Percentiles rank a stretch among this genome's conserved stretches.
Evolutionary conservation across 495 filamentous ascomycete species (phyloP).

Genomic region (Jackrogersella minutella): DNA sequence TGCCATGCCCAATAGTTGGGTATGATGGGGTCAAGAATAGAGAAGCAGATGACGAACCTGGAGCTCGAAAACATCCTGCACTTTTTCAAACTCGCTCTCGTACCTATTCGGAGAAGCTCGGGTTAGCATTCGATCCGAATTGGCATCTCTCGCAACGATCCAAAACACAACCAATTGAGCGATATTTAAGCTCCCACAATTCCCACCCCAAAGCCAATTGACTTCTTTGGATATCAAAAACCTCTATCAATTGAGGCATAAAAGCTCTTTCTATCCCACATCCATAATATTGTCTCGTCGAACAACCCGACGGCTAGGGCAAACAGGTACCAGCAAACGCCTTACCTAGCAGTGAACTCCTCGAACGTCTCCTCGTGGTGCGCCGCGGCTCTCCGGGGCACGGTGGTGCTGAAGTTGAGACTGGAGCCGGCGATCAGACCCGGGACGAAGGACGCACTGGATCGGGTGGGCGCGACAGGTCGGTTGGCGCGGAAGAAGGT

Average conservation of each 20-base stretch:
- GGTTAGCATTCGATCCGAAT: conserved; percentile 38
- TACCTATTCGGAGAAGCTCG: conserved; percentile 67
- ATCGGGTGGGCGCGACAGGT: conserved; percentile 65
- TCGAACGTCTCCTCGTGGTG: conserved; percentile 94
- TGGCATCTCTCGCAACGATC: not conserved
- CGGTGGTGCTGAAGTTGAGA: conserved; percentile 75
- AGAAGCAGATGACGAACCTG: conserved; percentile 74
- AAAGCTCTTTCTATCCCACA: not conserved
- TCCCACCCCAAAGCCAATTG: conserved; percentile 22
- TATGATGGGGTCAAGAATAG: not conserved
- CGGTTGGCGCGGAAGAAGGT: conserved; percentile 68
- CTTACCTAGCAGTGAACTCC: conserved; percentile 98
- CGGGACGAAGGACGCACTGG: conserved; percentile 52
- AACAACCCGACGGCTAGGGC: not conserved
- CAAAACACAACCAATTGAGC: conserved; percentile 33
- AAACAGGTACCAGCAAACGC: conserved; percentile 22
- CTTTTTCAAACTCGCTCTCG: conserved; percentile 97
- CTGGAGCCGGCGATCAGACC: conserved; percentile 53
- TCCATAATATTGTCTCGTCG: not conserved
- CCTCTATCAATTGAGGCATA: conserved; percentile 40
- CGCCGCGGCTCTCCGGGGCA: conserved; percentile 56
- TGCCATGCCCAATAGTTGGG: not conserved
- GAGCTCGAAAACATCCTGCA: conserved; percentile 99
- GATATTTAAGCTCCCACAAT: conserved; percentile 38
- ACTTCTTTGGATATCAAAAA: conserved; percentile 7